Evolutionary conservation across 371 early-diverging fungal species (phyloP).

Genomic region (Mycotypha africana): DNA sequence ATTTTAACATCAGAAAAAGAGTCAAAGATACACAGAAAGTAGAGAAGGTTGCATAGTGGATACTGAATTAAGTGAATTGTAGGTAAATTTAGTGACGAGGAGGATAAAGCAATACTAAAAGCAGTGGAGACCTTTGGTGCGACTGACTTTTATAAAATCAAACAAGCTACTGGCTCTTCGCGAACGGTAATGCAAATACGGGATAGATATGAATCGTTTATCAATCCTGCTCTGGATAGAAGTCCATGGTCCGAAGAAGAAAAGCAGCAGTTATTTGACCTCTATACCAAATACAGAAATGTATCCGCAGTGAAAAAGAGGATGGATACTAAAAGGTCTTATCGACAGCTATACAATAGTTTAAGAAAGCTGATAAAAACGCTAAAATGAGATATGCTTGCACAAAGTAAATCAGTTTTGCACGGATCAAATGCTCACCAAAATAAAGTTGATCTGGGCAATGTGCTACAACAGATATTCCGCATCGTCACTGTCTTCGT

Average conservation of each 20-base stretch:
- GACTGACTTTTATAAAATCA: slow-evolving; percentile 10
- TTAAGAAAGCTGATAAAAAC: too few relatives aligned
- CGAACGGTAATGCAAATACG: slow-evolving; percentile 8
- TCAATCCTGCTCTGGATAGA: slow-evolving; percentile 29
- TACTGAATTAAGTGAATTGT: not conserved
- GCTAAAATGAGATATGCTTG: too few relatives aligned
- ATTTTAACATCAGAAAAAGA: not conserved
- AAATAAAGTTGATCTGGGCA: too few relatives aligned
- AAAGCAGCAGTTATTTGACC: slow-evolving; percentile 1
- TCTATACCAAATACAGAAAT: slow-evolving; percentile 4
- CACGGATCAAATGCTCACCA: too few relatives aligned
- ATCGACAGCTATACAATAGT: slow-evolving; percentile 10
- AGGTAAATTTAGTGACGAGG: slow-evolving; percentile 15
- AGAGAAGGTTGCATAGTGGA: not conserved
- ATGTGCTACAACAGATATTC: too few relatives aligned
- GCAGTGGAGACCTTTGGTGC: slow-evolving; percentile 10
- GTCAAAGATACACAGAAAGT: not conserved
- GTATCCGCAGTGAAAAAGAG: slow-evolving; percentile 3
- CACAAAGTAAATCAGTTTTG: too few relatives aligned
- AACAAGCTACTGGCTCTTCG: slow-evolving; percentile 10
- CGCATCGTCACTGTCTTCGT: too few relatives aligned
- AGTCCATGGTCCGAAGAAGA: slow-evolving; percentile 36
- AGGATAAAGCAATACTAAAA: slow-evolving; percentile 9
- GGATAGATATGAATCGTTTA: slow-evolving; percentile 19
- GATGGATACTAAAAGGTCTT: slow-evolving; percentile 12